Percentiles rank a stretch among this genome's conserved stretches.
These are phyloP conservation scores for Persicaria maculosa DNA, from an alignment of 148 eudicot genomes.

Conservation along the genomic window DNA sequence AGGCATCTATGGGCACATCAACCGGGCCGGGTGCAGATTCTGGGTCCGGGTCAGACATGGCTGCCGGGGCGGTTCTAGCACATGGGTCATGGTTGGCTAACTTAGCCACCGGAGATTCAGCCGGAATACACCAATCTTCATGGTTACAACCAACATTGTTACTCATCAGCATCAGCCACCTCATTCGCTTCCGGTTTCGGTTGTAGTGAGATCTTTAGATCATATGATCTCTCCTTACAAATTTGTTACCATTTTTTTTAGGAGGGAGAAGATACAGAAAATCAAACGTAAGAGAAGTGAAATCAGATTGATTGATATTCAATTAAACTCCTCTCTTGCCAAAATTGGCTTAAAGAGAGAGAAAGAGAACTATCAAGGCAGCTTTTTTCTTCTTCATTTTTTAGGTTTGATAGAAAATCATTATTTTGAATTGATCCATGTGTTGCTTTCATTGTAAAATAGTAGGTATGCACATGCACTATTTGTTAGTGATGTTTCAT, in stretches of 20 bases:
- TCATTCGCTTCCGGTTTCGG: neutral
- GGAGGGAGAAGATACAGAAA: neutral
- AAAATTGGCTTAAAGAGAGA: neutral
- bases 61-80: slow-evolving; percentile 32
- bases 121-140: neutral
- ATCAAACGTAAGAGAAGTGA: neutral
- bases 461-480: neutral
- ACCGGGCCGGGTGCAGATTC: slow-evolving; percentile 14
- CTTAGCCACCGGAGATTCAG: slow-evolving; percentile 48
- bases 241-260: neutral
- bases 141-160: neutral
- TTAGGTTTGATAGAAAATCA: neutral
- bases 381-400: neutral
- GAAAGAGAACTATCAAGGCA: neutral
- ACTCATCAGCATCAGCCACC: neutral
- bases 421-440: neutral
- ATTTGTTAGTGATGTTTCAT: neutral
- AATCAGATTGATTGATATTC: neutral
- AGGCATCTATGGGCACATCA: slow-evolving; percentile 29
- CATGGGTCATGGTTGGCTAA: slow-evolving; percentile 61
- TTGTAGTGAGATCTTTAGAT: neutral
- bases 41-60: slow-evolving; percentile 19
- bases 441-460: slow-evolving; percentile 1
- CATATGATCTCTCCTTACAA: neutral
- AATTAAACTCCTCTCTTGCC: neutral